Evolutionary conservation across 2,329 filamentous ascomycete species (phyloP).

Genomic region (Metarhizium sp.): DNA sequence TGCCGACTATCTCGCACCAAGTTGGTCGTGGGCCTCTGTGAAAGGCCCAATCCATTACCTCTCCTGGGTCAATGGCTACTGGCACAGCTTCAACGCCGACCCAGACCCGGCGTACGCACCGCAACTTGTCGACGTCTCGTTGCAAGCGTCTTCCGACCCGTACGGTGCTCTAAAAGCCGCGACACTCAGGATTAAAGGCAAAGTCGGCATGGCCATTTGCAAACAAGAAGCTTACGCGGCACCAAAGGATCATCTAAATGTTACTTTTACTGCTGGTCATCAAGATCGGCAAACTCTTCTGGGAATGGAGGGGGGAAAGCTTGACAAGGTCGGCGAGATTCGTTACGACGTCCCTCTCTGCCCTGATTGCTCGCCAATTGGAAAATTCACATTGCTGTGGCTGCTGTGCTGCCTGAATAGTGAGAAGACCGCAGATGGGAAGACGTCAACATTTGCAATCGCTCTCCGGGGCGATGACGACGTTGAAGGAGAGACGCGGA

Average conservation of each 20-base stretch:
- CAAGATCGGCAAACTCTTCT: background rate
- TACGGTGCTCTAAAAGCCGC: background rate
- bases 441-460: background rate
- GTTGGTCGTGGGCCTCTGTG: slow-evolving; percentile 2
- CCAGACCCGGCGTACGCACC: background rate
- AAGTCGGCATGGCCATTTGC: background rate
- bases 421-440: background rate
- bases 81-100: slow-evolving; percentile 1
- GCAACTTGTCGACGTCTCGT: background rate
- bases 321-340: background rate
- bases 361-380: background rate
- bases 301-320: background rate
- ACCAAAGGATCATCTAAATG: background rate
- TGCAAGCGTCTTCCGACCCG: background rate
- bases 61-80: slow-evolving; percentile 1
- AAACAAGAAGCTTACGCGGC: background rate
- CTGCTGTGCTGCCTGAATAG: background rate
- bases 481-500: background rate
- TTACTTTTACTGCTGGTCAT: background rate
- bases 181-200: background rate
- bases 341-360: slow-evolving; percentile 1
- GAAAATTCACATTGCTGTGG: background rate
- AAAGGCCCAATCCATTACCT: background rate
- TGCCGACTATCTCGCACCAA: background rate
- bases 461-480: background rate